Base-by-base conservation (phyloP, 768 basidiomycete genomes). In the Lentinula lateritia region DNA sequence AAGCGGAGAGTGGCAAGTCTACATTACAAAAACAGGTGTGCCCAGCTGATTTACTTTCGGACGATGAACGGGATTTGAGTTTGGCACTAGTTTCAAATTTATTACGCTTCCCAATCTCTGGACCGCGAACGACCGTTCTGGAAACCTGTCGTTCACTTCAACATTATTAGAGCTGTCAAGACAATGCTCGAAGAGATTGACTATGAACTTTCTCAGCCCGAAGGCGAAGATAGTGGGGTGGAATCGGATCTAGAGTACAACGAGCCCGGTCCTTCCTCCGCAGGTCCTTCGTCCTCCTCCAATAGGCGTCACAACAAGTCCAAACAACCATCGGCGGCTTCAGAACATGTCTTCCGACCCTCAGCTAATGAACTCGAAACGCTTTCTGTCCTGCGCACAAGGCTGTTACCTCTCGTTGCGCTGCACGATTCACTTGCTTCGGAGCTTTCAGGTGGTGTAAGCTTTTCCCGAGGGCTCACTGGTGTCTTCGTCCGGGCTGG, bases 1-100 rank as follows among this genome's bases (percentile, higher is more conserved):
- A 92, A 68, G 89, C 90, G 62, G 90, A 90, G 71, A 85, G 85
- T 54, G 90, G 90, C 41, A 93, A 93, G 73, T 91, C 90, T 2
- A 93, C 92, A 2, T 78, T 93, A 12, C 89, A 88, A 68, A 92
- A 92, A 68, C 90, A 93, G 46, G 46, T 48, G 3, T 23, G 46
- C 23, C 46, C 8, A 48, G 46, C 23, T 8, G n/a, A 20, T 9
- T 20, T 8, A 18, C 15, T 45, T 45, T 45, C 7, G 18, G 9
- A 48, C 18, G 8, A 20, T 12, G 18, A 48, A 48, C 8, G 46
- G 8, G 9, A 7, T 16, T 8, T 10, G 46, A 48, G 8, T n/a
- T 23, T 9, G 0, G n/a, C 46, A 7, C 9, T 12, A 48, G 71
- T 90, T 93, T 68, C 90, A 93, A 68, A 78, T 92, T 0, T 88